Evolutionary conservation across 2,329 filamentous ascomycete genomes (phyloP), one percentile per base, ranked within the genome.

Genomic region (Westerdykella ornata): DNA sequence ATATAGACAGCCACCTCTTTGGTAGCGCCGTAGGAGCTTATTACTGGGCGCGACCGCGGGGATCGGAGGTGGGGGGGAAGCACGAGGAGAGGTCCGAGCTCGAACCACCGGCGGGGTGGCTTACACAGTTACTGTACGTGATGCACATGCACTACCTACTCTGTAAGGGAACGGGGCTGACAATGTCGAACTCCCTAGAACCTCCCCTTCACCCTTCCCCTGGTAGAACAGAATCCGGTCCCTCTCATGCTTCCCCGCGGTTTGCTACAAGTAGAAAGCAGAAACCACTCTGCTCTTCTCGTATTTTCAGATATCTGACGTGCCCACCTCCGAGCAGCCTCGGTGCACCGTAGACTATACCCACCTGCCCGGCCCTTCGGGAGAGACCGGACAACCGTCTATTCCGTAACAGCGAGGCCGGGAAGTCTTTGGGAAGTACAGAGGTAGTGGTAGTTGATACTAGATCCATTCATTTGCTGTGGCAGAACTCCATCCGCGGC

Each of bases 61-160:
- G 53, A 45, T 48, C 42, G 40, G 35, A 44, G 44, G 46, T 46
- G 44, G 47, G 49, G 56, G 48, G 37, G 57, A 51, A 51, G 48
- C 51, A 44, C 46, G 48, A 20, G 19, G 26, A 16, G 35, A 31
- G 26, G 28, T 43, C 8, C 47, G 43, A 39, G 51, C 54, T 56
- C 57, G 54, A 54, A 43, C 54, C 53, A 50, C 43, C 52, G 44
- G 54, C 51, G 54, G 52, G 56, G 56, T 54, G 52, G n/a, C n/a
- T n/a, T n/a, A n/a, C n/a, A n/a, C n/a, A n/a, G n/a, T n/a, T n/a
- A n/a, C n/a, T n/a, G n/a, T n/a, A n/a, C n/a, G n/a, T n/a, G 9
- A 9, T 22, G 20, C 20, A 22, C 20, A 22, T 22, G 20, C 20
- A 22, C n/a, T n/a, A n/a, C n/a, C n/a, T n/a, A n/a, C n/a, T n/a